Evolutionary conservation across 352 stramenopile genomes (phyloP).

Genomic region (Phytophthora nicotianae): DNA sequence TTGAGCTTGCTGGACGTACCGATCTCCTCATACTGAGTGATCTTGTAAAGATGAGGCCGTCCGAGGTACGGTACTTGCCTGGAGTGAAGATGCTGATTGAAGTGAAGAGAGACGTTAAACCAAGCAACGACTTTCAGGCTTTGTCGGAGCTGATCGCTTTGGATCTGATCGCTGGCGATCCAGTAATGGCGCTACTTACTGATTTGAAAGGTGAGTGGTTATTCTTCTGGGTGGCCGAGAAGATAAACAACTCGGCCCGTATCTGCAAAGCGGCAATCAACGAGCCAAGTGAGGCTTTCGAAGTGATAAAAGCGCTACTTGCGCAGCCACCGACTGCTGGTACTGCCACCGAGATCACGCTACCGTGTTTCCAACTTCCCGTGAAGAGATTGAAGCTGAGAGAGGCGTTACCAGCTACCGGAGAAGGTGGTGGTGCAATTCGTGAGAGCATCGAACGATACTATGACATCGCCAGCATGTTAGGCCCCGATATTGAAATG

Average conservation of each 20-base stretch:
- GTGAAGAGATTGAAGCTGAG: conserved; percentile 48
- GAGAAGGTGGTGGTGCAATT: conserved; percentile 30
- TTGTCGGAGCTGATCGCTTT: too few species aligned
- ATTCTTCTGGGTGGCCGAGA: conserved; percentile 52
- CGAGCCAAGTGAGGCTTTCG: conserved; percentile 30
- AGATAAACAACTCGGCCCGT: conserved; percentile 15
- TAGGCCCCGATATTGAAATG: conserved; percentile 44
- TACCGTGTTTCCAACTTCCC: conserved; percentile 35
- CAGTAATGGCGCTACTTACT: conserved; percentile 53
- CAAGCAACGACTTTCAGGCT: conserved; percentile 34
- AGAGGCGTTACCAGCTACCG: conserved; percentile 25
- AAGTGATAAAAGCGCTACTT: conserved; percentile 43
- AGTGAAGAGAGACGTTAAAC: conserved; percentile 43
- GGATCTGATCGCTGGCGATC: conserved; percentile 40
- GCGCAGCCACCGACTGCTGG: conserved; percentile 30
- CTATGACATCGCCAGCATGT: conserved; percentile 38
- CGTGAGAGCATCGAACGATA: conserved; percentile 42
- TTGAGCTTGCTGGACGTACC: conserved; percentile 44
- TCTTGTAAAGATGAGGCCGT: background rate
- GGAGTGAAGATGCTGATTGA: conserved; percentile 44
- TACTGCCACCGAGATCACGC: conserved; percentile 28
- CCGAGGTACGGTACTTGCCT: background rate
- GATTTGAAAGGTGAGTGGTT: conserved; percentile 39
- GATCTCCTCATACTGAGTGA: conserved; percentile 49
- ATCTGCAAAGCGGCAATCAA: conserved; percentile 29